Base-by-base conservation (phyloP, 2,329 filamentous ascomycete genomes). In the Hawksworthiomyces lignivorus region DNA sequence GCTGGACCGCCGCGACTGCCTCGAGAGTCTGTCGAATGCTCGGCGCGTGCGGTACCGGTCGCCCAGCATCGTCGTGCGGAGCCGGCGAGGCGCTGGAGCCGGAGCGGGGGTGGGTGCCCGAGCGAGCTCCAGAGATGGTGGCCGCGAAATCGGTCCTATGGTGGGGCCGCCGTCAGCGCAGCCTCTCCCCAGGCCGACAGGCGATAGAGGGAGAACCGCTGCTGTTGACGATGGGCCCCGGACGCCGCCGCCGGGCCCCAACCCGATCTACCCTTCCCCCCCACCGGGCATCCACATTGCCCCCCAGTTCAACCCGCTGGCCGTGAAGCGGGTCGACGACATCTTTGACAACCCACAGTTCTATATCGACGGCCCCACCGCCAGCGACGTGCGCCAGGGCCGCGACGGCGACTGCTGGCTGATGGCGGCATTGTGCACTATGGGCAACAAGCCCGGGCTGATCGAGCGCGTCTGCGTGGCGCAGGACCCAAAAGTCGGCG, bases 321-420 rank as follows among this genome's bases (percentile, higher is more conserved):
- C 68, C 15, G 83, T 85, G 44, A 87, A 87, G 62, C 69, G 85
- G 44, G 80, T 89, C 11, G 57, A 59, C 2, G 83, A 89, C 53
- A 83, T 90, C 19, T 92, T 90, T 50, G 84, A 87, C 37, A 68
- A 75, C 0, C 84, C 86, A 2, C 67, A 74, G 47, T 92, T 94
- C 58, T 92, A 77, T 55, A 78, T 87, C 47, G 83, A 89, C 49
- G 83, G 84, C 1, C 80, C 84, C 2, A 81, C 77, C 8, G 81
- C 84, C 15, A 82, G 82, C 49, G 86, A 94, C 59, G 81, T 94
- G 17, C 75, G 82, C 24, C 87, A 92, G 58, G 87, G 87, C 2
- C 72, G 75, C 8, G 78, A 82, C 48, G 87, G 87, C 2, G 85
- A 94, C 56, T 94, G 87, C 59, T 94, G 87, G 86, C 76, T 92